Percentiles rank a stretch among this genome's conserved stretches.
Conservation (phyloP, 2,329 filamentous ascomycete genomes). For the Blastomyces parvus region DNA sequence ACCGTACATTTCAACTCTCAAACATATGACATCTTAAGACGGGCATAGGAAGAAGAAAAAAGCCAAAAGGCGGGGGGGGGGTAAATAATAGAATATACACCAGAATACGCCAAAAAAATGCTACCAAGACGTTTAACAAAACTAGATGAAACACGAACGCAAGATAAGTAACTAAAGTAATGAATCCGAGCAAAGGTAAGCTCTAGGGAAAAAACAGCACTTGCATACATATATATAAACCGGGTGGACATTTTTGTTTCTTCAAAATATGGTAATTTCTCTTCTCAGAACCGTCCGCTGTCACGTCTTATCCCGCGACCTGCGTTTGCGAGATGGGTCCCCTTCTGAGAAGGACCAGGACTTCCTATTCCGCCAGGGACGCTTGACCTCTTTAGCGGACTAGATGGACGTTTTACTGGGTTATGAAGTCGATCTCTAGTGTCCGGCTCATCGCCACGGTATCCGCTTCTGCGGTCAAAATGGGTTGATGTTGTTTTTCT, state of each 20-base stretch:
- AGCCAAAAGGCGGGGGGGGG: too few relatives aligned
- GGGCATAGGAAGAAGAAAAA: background rate
- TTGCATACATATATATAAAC: background rate
- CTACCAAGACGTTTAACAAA: background rate
- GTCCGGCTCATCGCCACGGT: slow-evolving; percentile 28
- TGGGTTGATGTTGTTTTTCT: slow-evolving; percentile 64
- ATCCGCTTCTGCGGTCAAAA: slow-evolving; percentile 36
- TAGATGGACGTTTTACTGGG: slow-evolving; percentile 31
- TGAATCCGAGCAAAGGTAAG: background rate
- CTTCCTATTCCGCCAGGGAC: slow-evolving; percentile 30
- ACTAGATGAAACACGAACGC: background rate
- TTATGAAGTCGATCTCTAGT: slow-evolving; percentile 29
- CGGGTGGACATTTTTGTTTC: too few relatives aligned
- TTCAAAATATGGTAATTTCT: background rate
- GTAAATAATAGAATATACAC: background rate
- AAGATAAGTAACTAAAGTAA: background rate
- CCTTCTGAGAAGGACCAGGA: slow-evolving; percentile 26
- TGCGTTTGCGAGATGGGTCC: slow-evolving; percentile 11
- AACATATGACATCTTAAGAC: background rate
- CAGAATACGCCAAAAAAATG: background rate
- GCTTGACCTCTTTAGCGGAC: slow-evolving; percentile 37
- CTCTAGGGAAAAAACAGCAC: background rate
- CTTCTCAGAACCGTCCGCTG: slow-evolving; percentile 22
- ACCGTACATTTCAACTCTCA: background rate
- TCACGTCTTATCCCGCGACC: slow-evolving; percentile 19